Evolutionary conservation across 2,329 filamentous ascomycete species (phyloP).

Genomic region (Leptosphaerulina australis): DNA sequence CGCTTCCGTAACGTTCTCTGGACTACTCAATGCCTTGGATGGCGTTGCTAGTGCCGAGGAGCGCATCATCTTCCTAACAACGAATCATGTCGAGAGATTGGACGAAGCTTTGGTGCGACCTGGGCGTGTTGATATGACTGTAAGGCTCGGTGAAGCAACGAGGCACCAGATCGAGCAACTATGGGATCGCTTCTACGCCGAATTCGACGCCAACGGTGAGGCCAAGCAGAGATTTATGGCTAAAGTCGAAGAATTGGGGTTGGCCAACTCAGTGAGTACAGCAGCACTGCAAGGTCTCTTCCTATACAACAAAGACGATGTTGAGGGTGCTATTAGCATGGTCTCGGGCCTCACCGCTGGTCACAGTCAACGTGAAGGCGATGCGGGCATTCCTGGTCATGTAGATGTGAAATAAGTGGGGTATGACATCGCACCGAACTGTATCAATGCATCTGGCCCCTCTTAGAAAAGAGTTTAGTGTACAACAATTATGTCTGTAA

Average conservation of each 20-base stretch:
- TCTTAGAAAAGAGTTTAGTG: constrained; percentile 8
- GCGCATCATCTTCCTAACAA: constrained; percentile 90
- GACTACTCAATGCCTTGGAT: constrained; percentile 73
- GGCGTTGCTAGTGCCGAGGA: constrained; percentile 95
- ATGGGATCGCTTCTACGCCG: constrained; percentile 95
- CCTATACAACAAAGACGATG: constrained; percentile 90
- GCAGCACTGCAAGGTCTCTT: constrained; percentile 94
- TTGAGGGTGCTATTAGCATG: constrained; percentile 84
- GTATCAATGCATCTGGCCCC: not conserved
- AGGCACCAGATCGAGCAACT: constrained; percentile 82
- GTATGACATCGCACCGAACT: constrained; percentile 19
- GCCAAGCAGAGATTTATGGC: constrained; percentile 72
- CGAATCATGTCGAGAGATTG: constrained; percentile 88
- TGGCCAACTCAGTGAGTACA: constrained; percentile 78
- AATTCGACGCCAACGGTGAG: constrained; percentile 69
- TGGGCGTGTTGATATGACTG: constrained; percentile 90
- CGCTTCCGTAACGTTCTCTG: constrained; percentile 91
- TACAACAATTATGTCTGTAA: constrained; percentile 15
- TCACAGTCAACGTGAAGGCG: constrained; percentile 30
- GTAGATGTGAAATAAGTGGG: constrained; percentile 34
- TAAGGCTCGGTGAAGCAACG: constrained; percentile 86
- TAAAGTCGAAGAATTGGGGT: constrained; percentile 70
- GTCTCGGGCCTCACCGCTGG: constrained; percentile 64
- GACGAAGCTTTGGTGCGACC: constrained; percentile 89
- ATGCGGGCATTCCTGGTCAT: constrained; percentile 42